These are phyloP conservation scores for Trichoderma semiorbis DNA, from an alignment of 2,329 filamentous ascomycete species.

Conservation along the genomic window DNA sequence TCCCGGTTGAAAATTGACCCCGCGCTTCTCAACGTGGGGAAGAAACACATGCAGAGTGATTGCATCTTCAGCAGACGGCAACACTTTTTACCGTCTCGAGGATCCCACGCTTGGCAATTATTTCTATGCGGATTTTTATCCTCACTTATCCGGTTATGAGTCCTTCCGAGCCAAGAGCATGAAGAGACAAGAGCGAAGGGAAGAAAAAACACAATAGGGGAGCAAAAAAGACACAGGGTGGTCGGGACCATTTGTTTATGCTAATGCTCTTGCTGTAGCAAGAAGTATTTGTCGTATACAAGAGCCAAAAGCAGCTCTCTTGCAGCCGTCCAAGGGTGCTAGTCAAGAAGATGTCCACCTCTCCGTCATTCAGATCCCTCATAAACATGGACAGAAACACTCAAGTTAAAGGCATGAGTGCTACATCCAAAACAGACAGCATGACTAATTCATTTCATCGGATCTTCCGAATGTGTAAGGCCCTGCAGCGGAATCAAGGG, in stretches of 20 bases:
- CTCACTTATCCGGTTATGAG: neutral
- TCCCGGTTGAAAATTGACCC: neutral
- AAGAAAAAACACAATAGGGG: neutral
- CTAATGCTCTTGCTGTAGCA: neutral
- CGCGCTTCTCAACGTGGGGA: constrained; percentile 9
- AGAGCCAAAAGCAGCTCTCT: neutral
- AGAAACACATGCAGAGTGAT: neutral
- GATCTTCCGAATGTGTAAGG: neutral
- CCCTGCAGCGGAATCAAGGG: neutral
- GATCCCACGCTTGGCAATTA: neutral
- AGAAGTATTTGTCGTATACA: neutral
- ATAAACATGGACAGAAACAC: neutral
- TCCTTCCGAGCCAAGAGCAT: neutral
- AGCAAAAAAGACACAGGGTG: neutral
- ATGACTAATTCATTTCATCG: neutral
- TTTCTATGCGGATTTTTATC: neutral
- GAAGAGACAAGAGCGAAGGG: neutral
- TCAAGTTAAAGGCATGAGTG: neutral
- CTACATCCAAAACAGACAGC: neutral
- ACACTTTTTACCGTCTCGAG: neutral
- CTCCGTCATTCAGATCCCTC: neutral
- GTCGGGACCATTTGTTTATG: neutral
- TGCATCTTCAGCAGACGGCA: neutral
- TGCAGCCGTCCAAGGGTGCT: neutral
- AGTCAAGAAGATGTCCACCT: neutral